Evolutionary conservation across 768 basidiomycete genomes (phyloP).

Genomic region (Cytidiella melzeri): DNA sequence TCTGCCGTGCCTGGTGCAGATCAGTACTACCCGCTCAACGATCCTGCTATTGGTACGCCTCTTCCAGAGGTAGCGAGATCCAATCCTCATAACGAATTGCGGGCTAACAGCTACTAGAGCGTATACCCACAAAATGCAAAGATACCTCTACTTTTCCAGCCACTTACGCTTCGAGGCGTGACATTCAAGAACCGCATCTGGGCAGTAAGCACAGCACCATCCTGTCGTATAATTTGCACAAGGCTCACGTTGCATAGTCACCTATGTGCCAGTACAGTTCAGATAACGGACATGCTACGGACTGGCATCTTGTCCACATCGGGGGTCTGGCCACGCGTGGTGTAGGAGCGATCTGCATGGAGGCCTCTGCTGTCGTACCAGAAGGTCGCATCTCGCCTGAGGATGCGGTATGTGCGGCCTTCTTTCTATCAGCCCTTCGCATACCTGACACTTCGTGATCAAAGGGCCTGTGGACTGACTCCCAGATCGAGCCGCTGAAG

Average conservation of each 20-base stretch:
- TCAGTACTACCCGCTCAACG: conserved; percentile 56
- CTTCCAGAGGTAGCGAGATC: conserved; percentile 26
- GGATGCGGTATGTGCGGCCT: conserved; percentile 44
- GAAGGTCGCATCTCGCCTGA: conserved; percentile 75
- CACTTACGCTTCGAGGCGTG: conserved; percentile 52
- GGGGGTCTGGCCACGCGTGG: conserved; percentile 69
- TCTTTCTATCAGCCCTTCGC: neutral
- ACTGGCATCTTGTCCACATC: conserved; percentile 80
- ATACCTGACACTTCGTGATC: neutral
- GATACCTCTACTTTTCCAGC: conserved; percentile 57
- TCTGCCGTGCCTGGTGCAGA: conserved; percentile 41
- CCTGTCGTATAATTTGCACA: neutral
- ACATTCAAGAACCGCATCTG: conserved; percentile 74
- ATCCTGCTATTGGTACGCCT: conserved; percentile 47
- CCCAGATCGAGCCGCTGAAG: conserved; percentile 64
- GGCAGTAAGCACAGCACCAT: conserved; percentile 37
- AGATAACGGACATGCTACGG: conserved; percentile 68
- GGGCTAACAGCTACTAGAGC: conserved; percentile 20
- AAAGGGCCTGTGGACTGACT: conserved; percentile 69
- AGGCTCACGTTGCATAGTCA: conserved; percentile 31
- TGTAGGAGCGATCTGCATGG: conserved; percentile 61
- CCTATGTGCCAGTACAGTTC: conserved; percentile 85
- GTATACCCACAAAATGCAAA: conserved; percentile 42
- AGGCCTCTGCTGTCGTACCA: conserved; percentile 69
- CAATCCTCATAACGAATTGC: no score